Percentiles rank a stretch among this genome's conserved stretches.
Evolutionary conservation across 2,329 filamentous ascomycete genomes (phyloP).

Genomic region (Curvularia verruculosa): DNA sequence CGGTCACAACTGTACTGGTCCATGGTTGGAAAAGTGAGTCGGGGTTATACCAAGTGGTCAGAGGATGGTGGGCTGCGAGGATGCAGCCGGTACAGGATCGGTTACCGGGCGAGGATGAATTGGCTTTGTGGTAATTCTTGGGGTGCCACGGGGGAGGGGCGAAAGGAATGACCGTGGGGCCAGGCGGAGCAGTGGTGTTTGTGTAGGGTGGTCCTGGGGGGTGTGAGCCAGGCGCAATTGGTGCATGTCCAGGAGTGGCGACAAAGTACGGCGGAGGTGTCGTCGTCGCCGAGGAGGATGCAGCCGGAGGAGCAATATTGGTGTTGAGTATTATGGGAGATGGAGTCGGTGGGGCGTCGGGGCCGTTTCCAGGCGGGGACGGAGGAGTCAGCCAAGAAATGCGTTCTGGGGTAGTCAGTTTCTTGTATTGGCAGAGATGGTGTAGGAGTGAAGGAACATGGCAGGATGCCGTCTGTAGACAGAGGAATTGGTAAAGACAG

Average conservation of each 20-base stretch:
- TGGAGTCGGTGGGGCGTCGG: conserved; percentile 1
- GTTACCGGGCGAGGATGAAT: background rate
- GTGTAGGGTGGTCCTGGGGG: background rate
- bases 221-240: background rate
- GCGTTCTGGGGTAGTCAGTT: conserved; percentile 8
- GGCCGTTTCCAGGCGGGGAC: background rate
- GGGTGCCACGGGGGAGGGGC: background rate
- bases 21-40: conserved; percentile 16
- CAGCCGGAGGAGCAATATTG: background rate
- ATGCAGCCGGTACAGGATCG: conserved; percentile 42
- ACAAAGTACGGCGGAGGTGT: background rate
- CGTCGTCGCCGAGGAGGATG: no score
- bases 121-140: background rate
- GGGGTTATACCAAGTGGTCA: conserved; percentile 29
- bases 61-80: conserved; percentile 31
- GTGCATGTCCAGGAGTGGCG: background rate
- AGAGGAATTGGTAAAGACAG: background rate
- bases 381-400: background rate
- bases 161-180: background rate
- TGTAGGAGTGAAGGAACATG: background rate
- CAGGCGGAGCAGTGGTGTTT: background rate
- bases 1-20: conserved; percentile 34
- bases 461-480: no score
- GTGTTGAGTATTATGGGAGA: background rate
- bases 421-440: background rate